Evolutionary conservation across 768 basidiomycete species (phyloP).

Genomic region (Pholiota microspora): DNA sequence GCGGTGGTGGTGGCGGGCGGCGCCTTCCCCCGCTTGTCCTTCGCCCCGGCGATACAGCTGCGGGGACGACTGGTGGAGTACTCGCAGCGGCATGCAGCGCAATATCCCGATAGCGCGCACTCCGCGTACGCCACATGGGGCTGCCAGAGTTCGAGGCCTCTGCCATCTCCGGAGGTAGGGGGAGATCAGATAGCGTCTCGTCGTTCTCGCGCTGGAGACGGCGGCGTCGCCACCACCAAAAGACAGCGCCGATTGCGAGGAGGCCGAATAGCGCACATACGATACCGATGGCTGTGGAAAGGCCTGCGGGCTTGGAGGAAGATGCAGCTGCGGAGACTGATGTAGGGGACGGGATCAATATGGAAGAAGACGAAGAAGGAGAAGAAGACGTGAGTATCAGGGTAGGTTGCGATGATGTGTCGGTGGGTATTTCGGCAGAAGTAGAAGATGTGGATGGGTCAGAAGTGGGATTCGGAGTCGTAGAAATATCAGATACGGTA

Average conservation of each 20-base stretch:
- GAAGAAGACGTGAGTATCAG: neutral
- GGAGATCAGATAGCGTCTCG: neutral
- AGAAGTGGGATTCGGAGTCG: constrained; percentile 10
- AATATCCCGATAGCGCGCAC: constrained; percentile 6
- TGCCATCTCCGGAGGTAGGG: neutral
- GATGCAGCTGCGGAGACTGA: constrained; percentile 2
- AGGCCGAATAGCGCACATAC: constrained; percentile 1
- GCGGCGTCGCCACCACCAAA: constrained; percentile 8
- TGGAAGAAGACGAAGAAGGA: constrained; percentile 2
- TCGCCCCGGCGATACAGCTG: neutral
- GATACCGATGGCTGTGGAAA: constrained; percentile 5
- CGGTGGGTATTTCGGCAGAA: constrained; percentile 1
- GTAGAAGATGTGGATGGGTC: constrained; percentile 2
- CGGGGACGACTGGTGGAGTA: neutral
- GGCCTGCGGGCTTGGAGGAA: constrained; percentile 1
- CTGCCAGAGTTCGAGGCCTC: neutral
- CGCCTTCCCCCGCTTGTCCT: neutral
- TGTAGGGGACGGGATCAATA: constrained; percentile 8
- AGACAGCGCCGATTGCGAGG: neutral
- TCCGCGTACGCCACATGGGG: constrained; percentile 5
- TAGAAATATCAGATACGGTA: constrained; percentile 13
- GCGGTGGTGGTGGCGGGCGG: neutral
- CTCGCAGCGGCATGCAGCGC: neutral
- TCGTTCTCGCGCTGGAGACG: neutral
- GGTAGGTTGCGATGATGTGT: neutral